These are phyloP conservation scores for Fragaria nilgerrensis DNA, from an alignment of 306 rosid species.

Conservation along the genomic window DNA sequence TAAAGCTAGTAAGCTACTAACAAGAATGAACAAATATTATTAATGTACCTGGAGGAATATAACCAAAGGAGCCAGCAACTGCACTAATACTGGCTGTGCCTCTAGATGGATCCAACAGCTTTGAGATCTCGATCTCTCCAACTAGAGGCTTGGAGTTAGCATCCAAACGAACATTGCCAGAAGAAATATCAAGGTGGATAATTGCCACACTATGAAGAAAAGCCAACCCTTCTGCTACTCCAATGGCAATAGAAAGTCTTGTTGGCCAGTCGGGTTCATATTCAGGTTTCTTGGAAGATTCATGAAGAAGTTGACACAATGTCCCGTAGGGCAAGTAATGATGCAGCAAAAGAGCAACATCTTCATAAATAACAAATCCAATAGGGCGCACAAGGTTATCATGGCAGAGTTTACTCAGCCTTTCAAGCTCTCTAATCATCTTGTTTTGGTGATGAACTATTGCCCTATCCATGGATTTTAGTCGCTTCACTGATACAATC, in stretches of 20 bases:
- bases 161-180: slow-evolving; percentile 83
- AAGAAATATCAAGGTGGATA: slow-evolving; percentile 94
- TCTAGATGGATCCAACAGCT: slow-evolving; percentile 88
- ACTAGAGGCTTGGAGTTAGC: slow-evolving; percentile 79
- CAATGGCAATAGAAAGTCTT: slow-evolving; percentile 80
- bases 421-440: slow-evolving; percentile 96
- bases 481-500: slow-evolving; percentile 78
- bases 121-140: slow-evolving; percentile 95
- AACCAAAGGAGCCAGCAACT: slow-evolving; percentile 98
- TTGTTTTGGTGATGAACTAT: slow-evolving; percentile 92
- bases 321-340: slow-evolving; percentile 81
- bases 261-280: slow-evolving; percentile 93
- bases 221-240: slow-evolving; percentile 93
- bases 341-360: slow-evolving; percentile 92
- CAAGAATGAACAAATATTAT: slow-evolving; percentile 10
- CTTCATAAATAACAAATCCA: slow-evolving; percentile 93
- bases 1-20: background rate
- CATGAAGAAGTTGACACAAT: slow-evolving; percentile 87
- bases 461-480: slow-evolving; percentile 93
- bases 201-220: slow-evolving; percentile 93
- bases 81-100: slow-evolving; percentile 99
- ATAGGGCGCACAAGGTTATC: slow-evolving; percentile 83
- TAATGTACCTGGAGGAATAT: slow-evolving; percentile 89
- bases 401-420: slow-evolving; percentile 83
- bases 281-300: slow-evolving; percentile 60